Conservation (phyloP, 306 rosid genomes). For the Trifolium repens region DNA sequence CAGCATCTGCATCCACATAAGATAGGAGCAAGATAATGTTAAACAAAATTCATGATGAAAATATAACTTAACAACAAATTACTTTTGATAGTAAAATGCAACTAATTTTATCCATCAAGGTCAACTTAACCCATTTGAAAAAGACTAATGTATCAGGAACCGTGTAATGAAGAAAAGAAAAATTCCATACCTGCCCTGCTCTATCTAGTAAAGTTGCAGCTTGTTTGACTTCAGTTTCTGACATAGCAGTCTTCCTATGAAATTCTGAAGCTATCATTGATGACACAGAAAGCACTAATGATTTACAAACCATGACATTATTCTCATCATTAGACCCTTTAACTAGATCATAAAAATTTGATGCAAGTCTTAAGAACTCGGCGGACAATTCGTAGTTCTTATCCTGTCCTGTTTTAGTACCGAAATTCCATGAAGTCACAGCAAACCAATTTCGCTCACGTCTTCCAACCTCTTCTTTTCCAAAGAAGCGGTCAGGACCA, state of each 20-base stretch:
- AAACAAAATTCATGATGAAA: constrained; percentile 24
- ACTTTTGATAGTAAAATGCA: constrained; percentile 2
- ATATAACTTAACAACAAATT: constrained; percentile 22
- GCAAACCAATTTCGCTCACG: constrained; percentile 95
- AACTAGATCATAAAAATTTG: constrained; percentile 60
- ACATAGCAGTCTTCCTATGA: constrained; percentile 61
- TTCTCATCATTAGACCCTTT: constrained; percentile 63
- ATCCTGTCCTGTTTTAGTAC: constrained; percentile 71
- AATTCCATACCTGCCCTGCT: constrained; percentile 80
- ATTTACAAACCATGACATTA: constrained; percentile 65
- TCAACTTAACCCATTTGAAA: constrained; percentile 27
- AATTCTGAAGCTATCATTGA: constrained; percentile 79
- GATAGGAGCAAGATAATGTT: constrained; percentile 35
- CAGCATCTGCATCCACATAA: constrained; percentile 67
- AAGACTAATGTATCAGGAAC: constrained; percentile 22
- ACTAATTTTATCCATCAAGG: constrained; percentile 7
- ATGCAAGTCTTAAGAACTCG: constrained; percentile 71
- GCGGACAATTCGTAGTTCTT: constrained; percentile 71
- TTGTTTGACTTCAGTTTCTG: constrained; percentile 77
- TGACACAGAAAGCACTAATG: constrained; percentile 69
- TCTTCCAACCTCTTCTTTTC: constrained; percentile 82
- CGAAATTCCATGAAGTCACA: constrained; percentile 87
- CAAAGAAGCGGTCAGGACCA: constrained; percentile 72
- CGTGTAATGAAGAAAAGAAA: constrained; percentile 20
- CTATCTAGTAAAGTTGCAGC: constrained; percentile 67